Evolutionary conservation across 1,284 basidiomycete genomes (phyloP), one percentile per base, ranked within the genome.

Genomic region (Cryptococcus sp.): DNA sequence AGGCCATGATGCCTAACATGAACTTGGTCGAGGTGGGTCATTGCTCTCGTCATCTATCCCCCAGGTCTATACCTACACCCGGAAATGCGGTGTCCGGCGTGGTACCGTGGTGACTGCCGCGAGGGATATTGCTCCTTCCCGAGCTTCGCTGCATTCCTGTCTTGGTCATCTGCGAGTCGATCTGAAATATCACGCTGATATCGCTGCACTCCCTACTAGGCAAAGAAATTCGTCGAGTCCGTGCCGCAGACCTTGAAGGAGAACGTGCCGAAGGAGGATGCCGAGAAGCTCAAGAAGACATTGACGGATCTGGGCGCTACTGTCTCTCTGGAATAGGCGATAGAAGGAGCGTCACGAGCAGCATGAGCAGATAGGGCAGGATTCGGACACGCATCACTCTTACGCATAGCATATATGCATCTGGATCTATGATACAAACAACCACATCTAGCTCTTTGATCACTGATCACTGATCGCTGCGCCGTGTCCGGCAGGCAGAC

Each of bases 141-240:
- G 31, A 35, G 13, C 31, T 35, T 35, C 31, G 31, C 31, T 35
- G 7, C 31, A 8, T 35, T 13, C 31, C 31, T 35, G 8, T 10
- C 31, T 35, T 8, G 8, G 4, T 35, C 31, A 35, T 35, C 31
- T 35, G 7, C 13, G 31, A 35, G 31, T 35, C 31, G 31, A 35
- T 35, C 13, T 13, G 31, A 13, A 8, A 35, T 8, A 35, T 10
- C 25, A 20, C 47, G n/a, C 53, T 55, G 47, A 57, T 13, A 35
- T 35, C 31, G 31, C 31, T 39, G 35, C 41, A 56, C 79, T 55
- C 75, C 73, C 39, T 70, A 67, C 40, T 69, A 96, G 93, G 96
- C 96, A 40, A 99, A 99, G 86, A 99, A 97, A 82, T 97, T 99
- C 72, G 96, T 99, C 60, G 96, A 99, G 81, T 93, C 91, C 25